Evolutionary conservation across 129 eudicot genomes (phyloP).

Genomic region (Lonicera japonica): DNA sequence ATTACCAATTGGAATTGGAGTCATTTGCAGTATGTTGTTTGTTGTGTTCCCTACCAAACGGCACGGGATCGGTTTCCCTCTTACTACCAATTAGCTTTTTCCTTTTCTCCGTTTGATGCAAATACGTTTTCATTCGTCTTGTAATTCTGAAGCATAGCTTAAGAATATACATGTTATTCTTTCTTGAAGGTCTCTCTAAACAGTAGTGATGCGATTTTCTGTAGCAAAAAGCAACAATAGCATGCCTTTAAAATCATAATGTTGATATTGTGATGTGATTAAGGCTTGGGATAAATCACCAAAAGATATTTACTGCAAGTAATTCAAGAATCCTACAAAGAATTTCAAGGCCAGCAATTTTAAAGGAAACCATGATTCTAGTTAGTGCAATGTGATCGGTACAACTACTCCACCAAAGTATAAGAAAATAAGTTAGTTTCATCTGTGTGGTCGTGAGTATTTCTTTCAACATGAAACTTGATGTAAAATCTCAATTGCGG

Average conservation of each 20-base stretch:
- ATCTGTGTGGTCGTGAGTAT: too few species aligned
- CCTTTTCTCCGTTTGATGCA: background rate
- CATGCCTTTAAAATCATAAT: background rate
- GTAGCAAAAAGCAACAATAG: background rate
- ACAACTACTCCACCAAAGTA: too few species aligned
- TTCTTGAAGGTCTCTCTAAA: background rate
- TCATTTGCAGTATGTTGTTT: constrained; percentile 64
- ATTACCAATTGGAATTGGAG: constrained; percentile 71
- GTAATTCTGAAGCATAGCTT: background rate
- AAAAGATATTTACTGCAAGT: background rate
- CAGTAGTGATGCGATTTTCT: background rate
- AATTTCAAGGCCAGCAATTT: background rate
- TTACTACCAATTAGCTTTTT: constrained; percentile 28
- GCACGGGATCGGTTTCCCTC: constrained; percentile 90
- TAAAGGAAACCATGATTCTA: background rate
- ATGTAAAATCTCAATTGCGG: background rate
- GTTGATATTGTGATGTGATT: background rate
- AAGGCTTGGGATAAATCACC: background rate
- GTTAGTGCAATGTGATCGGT: too few species aligned
- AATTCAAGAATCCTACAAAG: background rate
- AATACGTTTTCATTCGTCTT: background rate
- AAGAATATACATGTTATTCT: background rate
- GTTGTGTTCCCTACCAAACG: constrained; percentile 76
- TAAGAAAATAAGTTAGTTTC: too few species aligned
- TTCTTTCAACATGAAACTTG: too few species aligned